phyloP scores from a whole-genome alignment of 2,329 filamentous ascomycete species.

The Pseudogymnoascus sp. region DNA sequence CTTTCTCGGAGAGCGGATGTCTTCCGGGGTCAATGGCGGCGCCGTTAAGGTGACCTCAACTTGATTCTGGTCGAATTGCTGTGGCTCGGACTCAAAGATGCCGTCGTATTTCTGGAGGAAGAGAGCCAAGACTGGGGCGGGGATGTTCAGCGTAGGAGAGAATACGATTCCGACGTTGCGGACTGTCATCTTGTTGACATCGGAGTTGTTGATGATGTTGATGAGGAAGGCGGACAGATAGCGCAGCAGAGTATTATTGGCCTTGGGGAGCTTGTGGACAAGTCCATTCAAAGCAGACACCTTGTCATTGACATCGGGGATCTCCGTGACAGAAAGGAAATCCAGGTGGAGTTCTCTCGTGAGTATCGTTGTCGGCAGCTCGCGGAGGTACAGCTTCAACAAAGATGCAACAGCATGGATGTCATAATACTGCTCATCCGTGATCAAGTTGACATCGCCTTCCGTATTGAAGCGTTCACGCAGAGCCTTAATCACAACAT shows the following conservation, averaged over 20 bases:
- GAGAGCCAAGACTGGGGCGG: conserved; percentile 85
- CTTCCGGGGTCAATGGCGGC: conserved; percentile 41
- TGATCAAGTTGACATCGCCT: conserved; percentile 79
- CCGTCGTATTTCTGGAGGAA: conserved; percentile 84
- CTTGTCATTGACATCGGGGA: conserved; percentile 68
- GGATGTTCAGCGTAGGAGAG: conserved; percentile 92
- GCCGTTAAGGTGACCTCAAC: conserved; percentile 37
- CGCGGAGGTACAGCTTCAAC: conserved; percentile 86
- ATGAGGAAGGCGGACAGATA: conserved; percentile 85
- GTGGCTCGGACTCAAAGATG: conserved; percentile 70
- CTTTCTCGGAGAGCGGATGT: conserved; percentile 54
- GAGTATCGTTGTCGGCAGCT: conserved; percentile 83
- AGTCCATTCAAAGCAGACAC: conserved; percentile 67
- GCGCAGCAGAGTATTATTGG: conserved; percentile 73
- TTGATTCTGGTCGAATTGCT: conserved; percentile 52
- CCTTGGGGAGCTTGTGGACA: conserved; percentile 68
- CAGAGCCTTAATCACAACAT: conserved; percentile 82
- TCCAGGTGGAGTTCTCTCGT: conserved; percentile 85
- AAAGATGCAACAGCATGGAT: conserved; percentile 93
- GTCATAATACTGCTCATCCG: conserved; percentile 80
- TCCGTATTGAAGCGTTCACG: conserved; percentile 91
- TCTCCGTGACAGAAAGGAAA: conserved; percentile 77
- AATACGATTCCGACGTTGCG: conserved; percentile 98
- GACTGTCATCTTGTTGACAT: conserved; percentile 95
- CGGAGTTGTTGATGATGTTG: conserved; percentile 82